Evolutionary conservation across 371 early-diverging fungal species (phyloP).

Genomic region (Haplosporangium sp.): DNA sequence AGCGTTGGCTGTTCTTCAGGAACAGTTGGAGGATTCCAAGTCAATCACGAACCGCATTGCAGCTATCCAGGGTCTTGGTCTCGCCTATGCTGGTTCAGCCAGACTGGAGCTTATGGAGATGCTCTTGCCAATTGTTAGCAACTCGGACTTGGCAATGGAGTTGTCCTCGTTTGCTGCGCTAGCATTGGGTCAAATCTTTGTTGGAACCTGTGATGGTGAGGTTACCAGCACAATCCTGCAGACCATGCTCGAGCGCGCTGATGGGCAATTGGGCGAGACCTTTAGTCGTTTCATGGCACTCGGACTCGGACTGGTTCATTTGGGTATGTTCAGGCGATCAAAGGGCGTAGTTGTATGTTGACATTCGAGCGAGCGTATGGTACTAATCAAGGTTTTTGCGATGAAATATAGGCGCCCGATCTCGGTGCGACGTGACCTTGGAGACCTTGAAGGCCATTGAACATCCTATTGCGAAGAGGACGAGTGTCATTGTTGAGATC

Average conservation of each 20-base stretch:
- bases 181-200: slow-evolving; percentile 91
- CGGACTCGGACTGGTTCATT: slow-evolving; percentile 89
- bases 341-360: neutral
- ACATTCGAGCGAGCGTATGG: neutral
- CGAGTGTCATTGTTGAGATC: slow-evolving; percentile 87
- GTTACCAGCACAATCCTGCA: slow-evolving; percentile 92
- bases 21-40: slow-evolving; percentile 76
- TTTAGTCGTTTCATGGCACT: slow-evolving; percentile 93
- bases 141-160: slow-evolving; percentile 89
- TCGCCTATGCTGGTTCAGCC: slow-evolving; percentile 95
- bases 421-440: slow-evolving; percentile 88
- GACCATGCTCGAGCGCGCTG: slow-evolving; percentile 95
- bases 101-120: slow-evolving; percentile 88
- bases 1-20: slow-evolving; percentile 90
- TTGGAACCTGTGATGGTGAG: slow-evolving; percentile 93
- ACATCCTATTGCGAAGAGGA: slow-evolving; percentile 90
- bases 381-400: no score
- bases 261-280: slow-evolving; percentile 82
- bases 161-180: slow-evolving; percentile 91
- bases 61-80: slow-evolving; percentile 76
- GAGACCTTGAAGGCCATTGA: slow-evolving; percentile 96
- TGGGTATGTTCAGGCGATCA: slow-evolving; percentile 58
- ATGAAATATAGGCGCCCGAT: slow-evolving; percentile 78
- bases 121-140: slow-evolving; percentile 86
- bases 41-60: slow-evolving; percentile 57